Conservation (phyloP, 331 rosid genomes). For the Pyrus hybrid region DNA sequence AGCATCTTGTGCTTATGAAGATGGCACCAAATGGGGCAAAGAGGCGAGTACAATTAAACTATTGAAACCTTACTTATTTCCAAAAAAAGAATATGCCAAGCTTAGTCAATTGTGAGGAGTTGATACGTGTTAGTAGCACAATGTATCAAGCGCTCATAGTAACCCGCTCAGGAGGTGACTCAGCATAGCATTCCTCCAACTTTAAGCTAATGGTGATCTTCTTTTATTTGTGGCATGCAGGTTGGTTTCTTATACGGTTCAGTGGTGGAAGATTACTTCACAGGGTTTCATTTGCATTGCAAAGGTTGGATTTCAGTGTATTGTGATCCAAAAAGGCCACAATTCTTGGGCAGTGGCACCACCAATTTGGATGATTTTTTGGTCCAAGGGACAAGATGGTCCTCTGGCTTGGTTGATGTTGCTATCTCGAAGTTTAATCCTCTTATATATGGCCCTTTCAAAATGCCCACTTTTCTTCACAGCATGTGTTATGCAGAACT, state of each 20-base stretch:
- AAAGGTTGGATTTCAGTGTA: conserved; percentile 72
- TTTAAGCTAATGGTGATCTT: neutral
- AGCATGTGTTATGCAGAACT: conserved; percentile 48
- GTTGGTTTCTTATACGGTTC: conserved; percentile 57
- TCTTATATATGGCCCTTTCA: conserved; percentile 36
- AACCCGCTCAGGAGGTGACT: neutral
- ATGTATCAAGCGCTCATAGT: no score
- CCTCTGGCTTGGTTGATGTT: conserved; percentile 54
- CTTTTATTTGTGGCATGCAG: conserved; percentile 18
- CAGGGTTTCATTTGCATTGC: conserved; percentile 50
- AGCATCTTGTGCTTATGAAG: conserved; percentile 57
- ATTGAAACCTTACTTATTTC: neutral
- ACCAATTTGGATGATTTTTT: conserved; percentile 53
- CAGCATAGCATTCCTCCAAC: neutral
- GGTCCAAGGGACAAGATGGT: conserved; percentile 64
- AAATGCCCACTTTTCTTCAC: conserved; percentile 36
- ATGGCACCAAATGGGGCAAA: conserved; percentile 61
- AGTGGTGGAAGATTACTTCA: conserved; percentile 55
- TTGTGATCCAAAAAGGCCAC: conserved; percentile 45
- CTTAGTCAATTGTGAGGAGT: no score
- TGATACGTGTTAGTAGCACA: no score
- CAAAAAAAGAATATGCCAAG: neutral
- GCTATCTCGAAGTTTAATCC: conserved; percentile 53
- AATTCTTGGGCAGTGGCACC: conserved; percentile 52
- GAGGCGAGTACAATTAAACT: conserved; percentile 19